A percentile compares a stretch with the other conserved stretches of the same genome.
Conservation (phyloP, 441 rosid species). For the Corymbia citriodora region DNA sequence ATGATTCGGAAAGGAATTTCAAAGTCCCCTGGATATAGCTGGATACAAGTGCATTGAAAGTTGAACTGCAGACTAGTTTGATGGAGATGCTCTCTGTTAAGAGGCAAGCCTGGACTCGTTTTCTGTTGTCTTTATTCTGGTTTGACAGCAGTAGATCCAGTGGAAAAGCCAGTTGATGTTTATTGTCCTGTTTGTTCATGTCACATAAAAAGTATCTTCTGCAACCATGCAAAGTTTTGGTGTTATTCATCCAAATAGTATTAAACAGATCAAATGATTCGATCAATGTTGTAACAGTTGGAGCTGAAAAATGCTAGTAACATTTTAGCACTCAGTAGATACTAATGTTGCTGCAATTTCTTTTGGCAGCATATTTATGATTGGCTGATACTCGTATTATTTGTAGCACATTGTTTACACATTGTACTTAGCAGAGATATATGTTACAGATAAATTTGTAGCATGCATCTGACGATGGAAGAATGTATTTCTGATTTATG, state of each 20-base stretch:
- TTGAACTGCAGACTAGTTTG: not conserved
- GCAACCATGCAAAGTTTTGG: not conserved
- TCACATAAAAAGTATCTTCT: not conserved
- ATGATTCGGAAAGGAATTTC: slow-evolving; percentile 9
- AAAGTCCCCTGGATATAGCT: slow-evolving; percentile 27
- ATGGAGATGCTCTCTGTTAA: not conserved
- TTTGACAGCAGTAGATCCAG: not conserved
- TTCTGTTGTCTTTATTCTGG: not conserved
- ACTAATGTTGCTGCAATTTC: not conserved
- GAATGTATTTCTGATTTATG: not conserved
- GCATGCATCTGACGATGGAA: not conserved
- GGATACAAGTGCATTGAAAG: slow-evolving; percentile 10
- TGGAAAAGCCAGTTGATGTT: not conserved
- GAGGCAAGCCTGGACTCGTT: not conserved
- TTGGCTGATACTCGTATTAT: not conserved
- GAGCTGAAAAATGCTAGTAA: not conserved
- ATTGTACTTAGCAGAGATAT: not conserved
- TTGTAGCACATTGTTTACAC: not conserved
- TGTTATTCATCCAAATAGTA: not conserved
- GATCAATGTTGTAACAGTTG: not conserved
- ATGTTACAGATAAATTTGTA: not conserved
- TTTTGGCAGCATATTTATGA: not conserved
- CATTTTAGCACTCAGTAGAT: not conserved
- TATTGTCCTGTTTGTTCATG: not conserved
- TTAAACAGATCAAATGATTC: not conserved